Conservation (phyloP, 768 basidiomycete species). For the Asterophora lycoperdoides region DNA sequence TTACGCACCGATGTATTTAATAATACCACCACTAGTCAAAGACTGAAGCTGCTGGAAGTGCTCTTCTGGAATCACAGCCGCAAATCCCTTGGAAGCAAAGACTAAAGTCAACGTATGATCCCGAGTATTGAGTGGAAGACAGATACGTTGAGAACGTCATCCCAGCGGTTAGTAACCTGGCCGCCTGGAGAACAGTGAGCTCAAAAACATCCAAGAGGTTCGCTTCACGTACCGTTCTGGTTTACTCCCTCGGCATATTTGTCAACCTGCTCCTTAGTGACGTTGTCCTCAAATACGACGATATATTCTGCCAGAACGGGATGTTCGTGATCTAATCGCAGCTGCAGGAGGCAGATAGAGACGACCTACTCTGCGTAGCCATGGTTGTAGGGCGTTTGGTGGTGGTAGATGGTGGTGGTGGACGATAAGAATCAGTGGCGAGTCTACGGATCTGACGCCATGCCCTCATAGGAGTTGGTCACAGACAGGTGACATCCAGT, state of each 20-base stretch:
- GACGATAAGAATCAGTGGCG: constrained; percentile 9
- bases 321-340: neutral
- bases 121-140: too few relatives aligned
- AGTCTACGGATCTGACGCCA: constrained; percentile 9
- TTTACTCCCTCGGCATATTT: constrained; percentile 36
- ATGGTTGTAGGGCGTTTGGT: constrained; percentile 2
- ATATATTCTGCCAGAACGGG: constrained; percentile 40
- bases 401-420: constrained; percentile 4
- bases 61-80: too few relatives aligned
- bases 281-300: constrained; percentile 50
- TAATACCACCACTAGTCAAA: too few relatives aligned
- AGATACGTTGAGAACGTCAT: constrained; percentile 34
- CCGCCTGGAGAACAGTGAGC: constrained; percentile 31
- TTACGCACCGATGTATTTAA: too few relatives aligned
- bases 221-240: constrained; percentile 28
- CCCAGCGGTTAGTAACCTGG: constrained; percentile 36
- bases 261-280: constrained; percentile 36
- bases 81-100: too few relatives aligned
- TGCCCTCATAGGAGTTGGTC: constrained; percentile 1
- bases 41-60: too few relatives aligned
- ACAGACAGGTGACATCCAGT: neutral
- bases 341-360: neutral
- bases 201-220: neutral
- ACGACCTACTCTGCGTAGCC: constrained; percentile 2
- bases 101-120: neutral